phyloP scores from a whole-genome alignment of 139 green algal genomes.

The Haematococcus lacustris region DNA sequence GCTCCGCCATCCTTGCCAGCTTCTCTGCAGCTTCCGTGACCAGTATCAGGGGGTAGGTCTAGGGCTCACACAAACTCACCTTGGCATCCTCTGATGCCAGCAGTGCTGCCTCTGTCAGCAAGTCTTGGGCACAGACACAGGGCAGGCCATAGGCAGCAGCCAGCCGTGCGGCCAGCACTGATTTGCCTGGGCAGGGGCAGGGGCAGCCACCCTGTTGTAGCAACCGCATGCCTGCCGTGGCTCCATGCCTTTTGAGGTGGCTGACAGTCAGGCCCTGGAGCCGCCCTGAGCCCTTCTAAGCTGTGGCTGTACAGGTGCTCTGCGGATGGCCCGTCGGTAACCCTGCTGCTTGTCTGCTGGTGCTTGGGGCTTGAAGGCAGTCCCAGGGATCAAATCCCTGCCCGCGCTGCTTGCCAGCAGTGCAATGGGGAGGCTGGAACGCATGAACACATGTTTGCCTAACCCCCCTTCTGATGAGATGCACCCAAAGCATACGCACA shows the following conservation, averaged over 20 bases:
- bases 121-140: slow-evolving; percentile 20
- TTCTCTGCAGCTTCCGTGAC: no score
- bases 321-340: background rate
- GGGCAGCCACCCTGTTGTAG: background rate
- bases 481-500: no score
- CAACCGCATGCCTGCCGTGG: no score
- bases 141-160: slow-evolving; percentile 21
- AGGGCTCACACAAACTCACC: background rate
- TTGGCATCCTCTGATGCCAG: slow-evolving; percentile 6
- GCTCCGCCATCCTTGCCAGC: background rate
- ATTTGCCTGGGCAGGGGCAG: slow-evolving; percentile 2
- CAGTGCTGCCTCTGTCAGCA: slow-evolving; percentile 24
- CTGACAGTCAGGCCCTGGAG: background rate
- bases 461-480: no score
- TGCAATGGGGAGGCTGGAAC: no score
- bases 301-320: background rate
- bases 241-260: no score
- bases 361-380: background rate
- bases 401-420: no score
- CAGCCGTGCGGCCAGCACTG: slow-evolving; percentile 4
- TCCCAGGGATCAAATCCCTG: no score
- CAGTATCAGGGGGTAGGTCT: background rate
- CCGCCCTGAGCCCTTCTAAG: background rate
- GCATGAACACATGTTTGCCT: no score
- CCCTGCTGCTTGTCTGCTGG: background rate